Evolutionary conservation across 192 early-diverging fungal genomes (phyloP).

Genomic region (Rhizoclosmatium globosum): DNA sequence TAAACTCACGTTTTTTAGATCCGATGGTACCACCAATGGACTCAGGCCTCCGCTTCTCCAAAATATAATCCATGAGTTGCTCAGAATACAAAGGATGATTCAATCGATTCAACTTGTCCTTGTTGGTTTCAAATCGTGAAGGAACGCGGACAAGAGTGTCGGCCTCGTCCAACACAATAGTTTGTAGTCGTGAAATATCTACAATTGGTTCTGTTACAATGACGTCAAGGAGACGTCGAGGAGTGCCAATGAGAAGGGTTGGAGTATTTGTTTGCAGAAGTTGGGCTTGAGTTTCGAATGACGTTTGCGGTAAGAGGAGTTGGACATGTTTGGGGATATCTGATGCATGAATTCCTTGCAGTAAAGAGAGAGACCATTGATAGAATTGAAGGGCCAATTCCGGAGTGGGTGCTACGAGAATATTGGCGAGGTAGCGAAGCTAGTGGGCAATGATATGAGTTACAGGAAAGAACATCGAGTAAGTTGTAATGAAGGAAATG

Average conservation of each 20-base stretch:
- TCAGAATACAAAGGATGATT: constrained; percentile 52
- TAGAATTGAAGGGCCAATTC: constrained; percentile 54
- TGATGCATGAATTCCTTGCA: not conserved
- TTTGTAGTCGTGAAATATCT: constrained; percentile 48
- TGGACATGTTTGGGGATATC: constrained; percentile 46
- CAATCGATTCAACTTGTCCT: constrained; percentile 34
- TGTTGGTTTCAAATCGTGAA: constrained; percentile 42
- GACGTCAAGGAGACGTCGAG: constrained; percentile 42
- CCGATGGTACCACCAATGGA: constrained; percentile 15
- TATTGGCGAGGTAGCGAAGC: constrained; percentile 42
- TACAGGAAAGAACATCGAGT: not conserved
- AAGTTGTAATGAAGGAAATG: not conserved
- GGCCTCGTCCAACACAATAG: constrained; percentile 56
- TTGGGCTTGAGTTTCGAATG: constrained; percentile 28
- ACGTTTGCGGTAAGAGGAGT: constrained; percentile 33
- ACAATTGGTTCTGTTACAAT: constrained; percentile 18
- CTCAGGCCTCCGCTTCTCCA: constrained; percentile 29
- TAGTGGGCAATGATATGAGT: not conserved
- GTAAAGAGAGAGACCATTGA: constrained; percentile 28
- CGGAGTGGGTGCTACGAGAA: constrained; percentile 54
- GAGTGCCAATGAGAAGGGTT: constrained; percentile 55
- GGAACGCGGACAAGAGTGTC: constrained; percentile 45
- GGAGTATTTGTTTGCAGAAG: constrained; percentile 36
- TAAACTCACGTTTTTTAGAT: not conserved
- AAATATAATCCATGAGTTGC: constrained; percentile 43